A percentile compares a stretch with the other conserved stretches of the same genome.
phyloP scores from a whole-genome alignment of 2,329 filamentous ascomycete genomes.

The Corinectria fuckeliana region DNA sequence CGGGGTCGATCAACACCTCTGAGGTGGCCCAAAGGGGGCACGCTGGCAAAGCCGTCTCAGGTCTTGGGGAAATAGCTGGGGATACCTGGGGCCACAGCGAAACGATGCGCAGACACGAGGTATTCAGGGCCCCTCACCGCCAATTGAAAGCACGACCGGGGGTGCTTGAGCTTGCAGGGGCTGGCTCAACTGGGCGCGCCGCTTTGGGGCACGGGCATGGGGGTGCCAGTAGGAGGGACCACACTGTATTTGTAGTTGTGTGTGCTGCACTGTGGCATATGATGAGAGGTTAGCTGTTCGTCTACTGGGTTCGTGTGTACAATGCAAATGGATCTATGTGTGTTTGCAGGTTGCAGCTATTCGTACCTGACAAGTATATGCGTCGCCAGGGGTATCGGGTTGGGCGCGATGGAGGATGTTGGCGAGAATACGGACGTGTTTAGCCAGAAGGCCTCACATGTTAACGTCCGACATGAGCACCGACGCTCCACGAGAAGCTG shows the following conservation, averaged over 20 bases:
- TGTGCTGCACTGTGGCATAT: background rate
- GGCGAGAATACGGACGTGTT: no score
- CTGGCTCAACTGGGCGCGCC: slow-evolving; percentile 15
- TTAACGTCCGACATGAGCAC: no score
- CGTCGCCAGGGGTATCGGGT: no score
- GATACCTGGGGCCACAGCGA: slow-evolving; percentile 16
- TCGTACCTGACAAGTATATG: no score
- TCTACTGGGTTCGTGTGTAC: background rate
- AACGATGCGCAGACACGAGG: slow-evolving; percentile 10
- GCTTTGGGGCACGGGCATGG: background rate
- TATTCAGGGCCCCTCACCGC: slow-evolving; percentile 37
- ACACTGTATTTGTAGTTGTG: background rate
- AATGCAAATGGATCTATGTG: background rate
- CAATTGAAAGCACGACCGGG: slow-evolving; percentile 37
- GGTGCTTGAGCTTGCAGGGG: slow-evolving; percentile 33
- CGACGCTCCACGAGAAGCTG: no score
- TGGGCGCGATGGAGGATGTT: no score
- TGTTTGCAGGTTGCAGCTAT: no score
- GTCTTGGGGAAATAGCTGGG: slow-evolving; percentile 1
- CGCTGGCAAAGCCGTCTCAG: slow-evolving; percentile 13
- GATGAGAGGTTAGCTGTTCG: background rate
- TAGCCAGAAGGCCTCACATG: no score
- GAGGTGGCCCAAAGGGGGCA: slow-evolving; percentile 12
- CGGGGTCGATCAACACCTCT: slow-evolving; percentile 37
- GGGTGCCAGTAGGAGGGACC: background rate